These are phyloP conservation scores for Suaeda aralocaspica DNA, from an alignment of 148 eudicot species.

Conservation along the genomic window DNA sequence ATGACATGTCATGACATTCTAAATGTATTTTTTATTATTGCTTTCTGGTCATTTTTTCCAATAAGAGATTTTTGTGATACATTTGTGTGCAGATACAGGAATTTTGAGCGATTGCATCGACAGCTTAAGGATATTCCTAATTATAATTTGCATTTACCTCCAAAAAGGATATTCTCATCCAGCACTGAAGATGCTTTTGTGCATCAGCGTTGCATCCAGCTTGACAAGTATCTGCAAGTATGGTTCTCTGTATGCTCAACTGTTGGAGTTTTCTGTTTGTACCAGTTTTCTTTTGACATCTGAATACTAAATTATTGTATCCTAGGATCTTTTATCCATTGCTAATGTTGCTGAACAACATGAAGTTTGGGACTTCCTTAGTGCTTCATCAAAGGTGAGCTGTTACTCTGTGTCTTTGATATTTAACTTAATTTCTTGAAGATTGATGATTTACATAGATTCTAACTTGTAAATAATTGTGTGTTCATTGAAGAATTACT, in stretches of 20 bases:
- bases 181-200: constrained; percentile 99
- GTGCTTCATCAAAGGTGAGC: constrained; percentile 83
- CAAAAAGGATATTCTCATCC: constrained; percentile 97
- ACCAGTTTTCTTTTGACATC: constrained; percentile 7
- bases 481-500: constrained; percentile 65
- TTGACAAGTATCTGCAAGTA: constrained; percentile 92
- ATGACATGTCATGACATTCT: not conserved
- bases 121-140: constrained; percentile 94
- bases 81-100: constrained; percentile 64
- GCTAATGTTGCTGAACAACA: constrained; percentile 99
- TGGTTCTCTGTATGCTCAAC: constrained; percentile 16
- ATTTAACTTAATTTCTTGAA: not conserved
- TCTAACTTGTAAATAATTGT: constrained; percentile 6
- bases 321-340: constrained; percentile 90
- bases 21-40: not conserved
- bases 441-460: not conserved
- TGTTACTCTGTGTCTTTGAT: constrained; percentile 8
- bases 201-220: constrained; percentile 97
- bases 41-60: constrained; percentile 8
- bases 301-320: constrained; percentile 15
- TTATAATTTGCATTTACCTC: constrained; percentile 90
- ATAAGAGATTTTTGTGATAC: constrained; percentile 5
- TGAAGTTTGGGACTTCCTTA: constrained; percentile 97
- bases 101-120: constrained; percentile 91
- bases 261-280: constrained; percentile 1